Percentiles rank a stretch among this genome's conserved stretches.
phyloP scores from a whole-genome alignment of 2,329 filamentous ascomycete genomes.

The Biscogniauxia sp. region DNA sequence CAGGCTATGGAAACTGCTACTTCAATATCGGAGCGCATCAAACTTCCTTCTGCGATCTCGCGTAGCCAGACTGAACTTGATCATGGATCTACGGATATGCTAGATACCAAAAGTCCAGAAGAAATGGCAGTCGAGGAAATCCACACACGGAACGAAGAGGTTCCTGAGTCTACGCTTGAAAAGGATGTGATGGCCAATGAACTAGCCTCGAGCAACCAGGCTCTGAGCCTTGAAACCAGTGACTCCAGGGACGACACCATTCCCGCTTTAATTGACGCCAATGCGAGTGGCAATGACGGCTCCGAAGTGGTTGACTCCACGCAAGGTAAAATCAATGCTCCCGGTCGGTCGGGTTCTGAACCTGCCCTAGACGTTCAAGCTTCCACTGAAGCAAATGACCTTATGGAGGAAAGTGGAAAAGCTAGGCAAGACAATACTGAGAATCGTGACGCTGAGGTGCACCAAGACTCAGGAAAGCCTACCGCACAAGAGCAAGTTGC shows the following conservation, averaged over 20 bases:
- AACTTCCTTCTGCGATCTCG: not conserved
- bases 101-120: not conserved
- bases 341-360: not conserved
- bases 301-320: not conserved
- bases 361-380: not conserved
- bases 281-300: not conserved
- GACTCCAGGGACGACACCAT: not conserved
- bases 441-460: not conserved
- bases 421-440: not conserved
- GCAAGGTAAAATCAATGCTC: not conserved
- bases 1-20: not conserved
- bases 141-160: not conserved
- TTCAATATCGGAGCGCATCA: not conserved
- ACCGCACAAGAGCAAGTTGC: not conserved
- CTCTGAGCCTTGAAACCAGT: too few species aligned
- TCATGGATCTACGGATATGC: not conserved
- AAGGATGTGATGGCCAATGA: too few species aligned
- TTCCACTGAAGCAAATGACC: not conserved
- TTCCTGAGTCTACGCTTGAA: not conserved
- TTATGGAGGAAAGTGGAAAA: not conserved
- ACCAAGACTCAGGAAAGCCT: slow-evolving; percentile 3
- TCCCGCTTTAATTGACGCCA: not conserved
- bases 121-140: not conserved
- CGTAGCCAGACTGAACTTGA: not conserved
- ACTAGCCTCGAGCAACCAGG: too few species aligned